These are phyloP conservation scores for Botrytis fabae DNA, from an alignment of 2,329 filamentous ascomycete genomes.

Conservation along the genomic window DNA sequence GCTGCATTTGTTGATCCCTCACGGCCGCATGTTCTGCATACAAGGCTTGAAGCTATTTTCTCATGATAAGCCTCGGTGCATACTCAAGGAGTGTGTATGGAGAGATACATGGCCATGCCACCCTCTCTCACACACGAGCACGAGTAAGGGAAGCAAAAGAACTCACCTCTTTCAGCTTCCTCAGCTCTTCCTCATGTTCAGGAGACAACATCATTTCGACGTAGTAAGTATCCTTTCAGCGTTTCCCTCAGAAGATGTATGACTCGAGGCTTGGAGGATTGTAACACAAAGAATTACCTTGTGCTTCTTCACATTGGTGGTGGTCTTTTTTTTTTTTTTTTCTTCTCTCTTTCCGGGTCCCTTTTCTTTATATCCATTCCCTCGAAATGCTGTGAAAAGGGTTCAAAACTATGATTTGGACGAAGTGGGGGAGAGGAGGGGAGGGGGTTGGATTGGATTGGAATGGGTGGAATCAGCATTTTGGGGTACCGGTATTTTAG, in stretches of 20 bases:
- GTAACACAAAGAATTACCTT: not conserved
- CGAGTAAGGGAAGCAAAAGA: not conserved
- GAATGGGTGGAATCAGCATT: not conserved
- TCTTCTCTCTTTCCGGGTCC: not conserved
- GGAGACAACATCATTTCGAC: constrained; percentile 16
- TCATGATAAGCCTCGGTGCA: not conserved
- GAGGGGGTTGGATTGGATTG: not conserved
- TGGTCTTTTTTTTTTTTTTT: not conserved
- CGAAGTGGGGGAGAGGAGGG: not conserved
- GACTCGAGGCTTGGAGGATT: not conserved
- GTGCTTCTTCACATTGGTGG: constrained; percentile 5
- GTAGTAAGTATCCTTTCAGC: not conserved
- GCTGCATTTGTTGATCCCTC: not conserved
- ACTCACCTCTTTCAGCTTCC: constrained; percentile 30
- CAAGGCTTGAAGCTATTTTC: constrained; percentile 6
- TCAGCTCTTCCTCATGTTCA: constrained; percentile 27
- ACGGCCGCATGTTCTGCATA: constrained; percentile 10
- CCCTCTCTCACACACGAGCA: not conserved
- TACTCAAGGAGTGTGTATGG: not conserved
- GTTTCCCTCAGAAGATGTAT: not conserved
- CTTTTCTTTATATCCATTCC: constrained; percentile 2
- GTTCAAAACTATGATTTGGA: not conserved
- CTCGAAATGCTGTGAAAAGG: not conserved
- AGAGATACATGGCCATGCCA: not conserved
- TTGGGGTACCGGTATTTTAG: not conserved